Evolutionary conservation across 1,139 yeast genomes (phyloP), one percentile per base, ranked within the genome.

Genomic region (Sporopachydermia cereana): DNA sequence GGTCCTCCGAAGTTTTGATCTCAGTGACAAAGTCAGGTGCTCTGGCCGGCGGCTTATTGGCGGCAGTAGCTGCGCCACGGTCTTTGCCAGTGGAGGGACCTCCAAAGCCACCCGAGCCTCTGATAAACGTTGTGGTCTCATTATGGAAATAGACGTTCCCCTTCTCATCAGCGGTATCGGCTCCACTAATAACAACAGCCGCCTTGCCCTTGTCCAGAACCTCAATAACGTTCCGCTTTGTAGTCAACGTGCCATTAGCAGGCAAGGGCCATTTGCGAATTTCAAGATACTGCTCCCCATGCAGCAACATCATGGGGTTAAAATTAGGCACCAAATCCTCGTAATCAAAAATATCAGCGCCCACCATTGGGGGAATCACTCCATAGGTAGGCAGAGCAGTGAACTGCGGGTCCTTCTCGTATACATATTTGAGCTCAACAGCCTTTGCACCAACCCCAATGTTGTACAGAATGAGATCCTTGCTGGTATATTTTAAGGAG

Each of bases 241-340:
- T 84, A 51, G 66, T 72, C 45, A 88, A 62, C 2, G 67, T 62
- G 12, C 79, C 91, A 48, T 74, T 77, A 27, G 62, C 57, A 53
- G 96, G 95, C 48, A 91, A 71, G 52, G 95, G 94, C 72, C 75
- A 79, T 62, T 82, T 77, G 54, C 74, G 74, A 52, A 91, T 66
- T 65, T 79, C 89, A 55, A 89, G 71, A 64, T 84, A 91, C 63
- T 91, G 97, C 67, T 91, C 98, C 51, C 98, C 98, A 62, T 91
- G 97, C 57, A 91, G 72, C 60, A 91, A 73, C 66, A 81, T 72
- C 79, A 83, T 77, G 54, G 94, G 95, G 67, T 85, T 85, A 72
- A 85, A 89, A 66, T 85, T 80, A 52, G 80, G 83, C 57, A 85
- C 79, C 47, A 80, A 65, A 49, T 68, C 68, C 50, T 73, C 67